These are phyloP conservation scores for Chlorencoelia australis DNA, from an alignment of 2,329 filamentous ascomycete species.

Conservation along the genomic window DNA sequence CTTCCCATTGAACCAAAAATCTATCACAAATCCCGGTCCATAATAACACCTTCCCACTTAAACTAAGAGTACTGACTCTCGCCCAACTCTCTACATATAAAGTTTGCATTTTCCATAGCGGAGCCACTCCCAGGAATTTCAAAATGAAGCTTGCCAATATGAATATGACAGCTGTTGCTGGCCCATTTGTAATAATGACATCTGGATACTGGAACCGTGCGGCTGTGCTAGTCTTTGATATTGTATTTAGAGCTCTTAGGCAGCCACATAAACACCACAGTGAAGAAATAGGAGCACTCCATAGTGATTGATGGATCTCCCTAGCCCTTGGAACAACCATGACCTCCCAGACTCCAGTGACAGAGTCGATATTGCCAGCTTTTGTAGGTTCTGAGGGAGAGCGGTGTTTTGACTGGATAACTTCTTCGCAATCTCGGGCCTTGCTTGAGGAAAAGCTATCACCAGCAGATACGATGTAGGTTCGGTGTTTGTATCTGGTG, in stretches of 20 bases:
- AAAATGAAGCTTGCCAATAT: slow-evolving; percentile 46
- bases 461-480: slow-evolving; percentile 65
- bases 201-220: slow-evolving; percentile 47
- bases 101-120: slow-evolving; percentile 54
- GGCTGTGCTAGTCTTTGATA: slow-evolving; percentile 20
- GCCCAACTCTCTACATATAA: slow-evolving; percentile 94
- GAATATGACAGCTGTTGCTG: slow-evolving; percentile 76
- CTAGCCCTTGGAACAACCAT: slow-evolving; percentile 65
- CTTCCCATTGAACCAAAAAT: slow-evolving; percentile 74
- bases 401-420: slow-evolving; percentile 20
- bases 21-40: slow-evolving; percentile 56
- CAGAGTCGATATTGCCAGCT: slow-evolving; percentile 10
- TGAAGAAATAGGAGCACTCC: slow-evolving; percentile 61
- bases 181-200: slow-evolving; percentile 77
- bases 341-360: slow-evolving; percentile 31
- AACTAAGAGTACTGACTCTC: slow-evolving; percentile 67
- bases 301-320: slow-evolving; percentile 68
- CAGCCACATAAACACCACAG: slow-evolving; percentile 56
- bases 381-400: slow-evolving; percentile 5
- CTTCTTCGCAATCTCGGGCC: slow-evolving; percentile 52
- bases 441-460: slow-evolving; percentile 61
- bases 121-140: slow-evolving; percentile 36
- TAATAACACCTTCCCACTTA: slow-evolving; percentile 71
- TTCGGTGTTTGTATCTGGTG: slow-evolving; percentile 51
- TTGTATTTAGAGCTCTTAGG: slow-evolving; percentile 40